Base-by-base conservation (phyloP, 2,329 filamentous ascomycete species). In the Colletotrichum destructivum region DNA sequence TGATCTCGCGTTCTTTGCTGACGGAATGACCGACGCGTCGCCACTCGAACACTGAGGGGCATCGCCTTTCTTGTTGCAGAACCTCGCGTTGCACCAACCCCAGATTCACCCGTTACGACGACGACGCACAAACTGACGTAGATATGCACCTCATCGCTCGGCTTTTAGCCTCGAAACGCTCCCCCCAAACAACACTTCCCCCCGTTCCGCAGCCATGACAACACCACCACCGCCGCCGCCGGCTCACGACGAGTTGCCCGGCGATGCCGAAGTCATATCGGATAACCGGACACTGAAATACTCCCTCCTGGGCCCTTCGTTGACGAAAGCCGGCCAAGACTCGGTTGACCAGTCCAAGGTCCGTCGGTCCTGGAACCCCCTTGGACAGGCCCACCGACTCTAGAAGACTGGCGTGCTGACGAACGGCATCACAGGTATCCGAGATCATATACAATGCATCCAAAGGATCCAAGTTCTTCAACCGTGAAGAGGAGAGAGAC, bases 371-470 rank as follows among this genome's bases (percentile, higher is more conserved):
- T 51, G 3, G 40, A 13, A 40, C 18, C 2, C 4, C 23, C 23
- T 15, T 18, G 47, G 26, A 18, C 31, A 13, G 26, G 16, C 9
- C 52, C 40, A 8, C 9, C 15, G 35, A 42, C 15, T 9, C 18
- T 18, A 21, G 21, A 52, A 31, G 31, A 31, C 31, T 9, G 31
- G 31, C 42, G 9, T 9, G 31, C 38, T 62, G 26, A 26, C 40
- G n/a, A 51, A 75, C 47, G 61, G 60, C 51, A 66, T 71, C 31
- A 15, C 61, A 92, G 91, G 95, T 99, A 61, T 97, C 95, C 2
- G 95, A 98, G 77, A 92, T 98, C 76, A 99, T 99, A 72, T 98
- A 98, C 83, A 94, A 97, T 81, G 95, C 95, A 13, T 98, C 95
- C 18, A 98, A 97, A 80, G 96, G 96, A 59, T 97, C 94, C 75